A percentile compares a stretch with the other conserved stretches of the same genome.
phyloP scores from a whole-genome alignment of 78 protist genomes.

The Dictyostelium purpureum region DNA sequence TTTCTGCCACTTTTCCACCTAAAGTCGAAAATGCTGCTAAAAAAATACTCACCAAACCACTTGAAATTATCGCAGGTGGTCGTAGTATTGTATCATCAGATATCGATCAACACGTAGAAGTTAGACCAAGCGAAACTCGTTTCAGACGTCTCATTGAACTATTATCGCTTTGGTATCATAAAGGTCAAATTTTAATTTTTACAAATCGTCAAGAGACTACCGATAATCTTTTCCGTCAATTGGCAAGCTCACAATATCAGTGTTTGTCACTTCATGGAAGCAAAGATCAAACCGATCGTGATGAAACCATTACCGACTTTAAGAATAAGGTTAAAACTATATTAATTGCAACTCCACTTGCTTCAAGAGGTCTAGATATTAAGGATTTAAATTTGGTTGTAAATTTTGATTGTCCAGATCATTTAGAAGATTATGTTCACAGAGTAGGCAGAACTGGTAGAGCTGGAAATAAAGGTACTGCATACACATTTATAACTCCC shows the following conservation, averaged over 20 bases:
- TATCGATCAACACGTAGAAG: constrained; percentile 94
- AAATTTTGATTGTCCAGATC: constrained; percentile 97
- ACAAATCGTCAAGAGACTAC: constrained; percentile 91
- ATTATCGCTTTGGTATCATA: constrained; percentile 72
- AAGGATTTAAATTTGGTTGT: constrained; percentile 90
- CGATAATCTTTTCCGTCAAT: constrained; percentile 87
- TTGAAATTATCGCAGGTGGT: constrained; percentile 96
- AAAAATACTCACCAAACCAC: constrained; percentile 85
- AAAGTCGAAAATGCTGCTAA: constrained; percentile 85
- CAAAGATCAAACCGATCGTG: constrained; percentile 97
- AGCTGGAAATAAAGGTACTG: constrained; percentile 95
- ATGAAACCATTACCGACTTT: constrained; percentile 89
- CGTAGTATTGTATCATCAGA: constrained; percentile 83
- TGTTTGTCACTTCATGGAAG: constrained; percentile 96
- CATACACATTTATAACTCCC: constrained; percentile 92
- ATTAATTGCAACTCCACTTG: constrained; percentile 97
- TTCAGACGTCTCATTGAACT: constrained; percentile 82
- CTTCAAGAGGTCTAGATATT: constrained; percentile 99
- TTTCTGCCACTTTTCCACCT: constrained; percentile 97
- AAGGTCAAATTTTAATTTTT: constrained; percentile 91
- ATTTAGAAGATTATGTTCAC: constrained; percentile 98
- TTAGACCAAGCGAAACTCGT: constrained; percentile 75
- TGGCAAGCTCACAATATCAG: constrained; percentile 75
- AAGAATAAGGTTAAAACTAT: constrained; percentile 75
- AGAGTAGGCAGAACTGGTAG: constrained; percentile 99